phyloP scores from a whole-genome alignment of 495 filamentous ascomycete species.

The Choiromyces venosus region DNA sequence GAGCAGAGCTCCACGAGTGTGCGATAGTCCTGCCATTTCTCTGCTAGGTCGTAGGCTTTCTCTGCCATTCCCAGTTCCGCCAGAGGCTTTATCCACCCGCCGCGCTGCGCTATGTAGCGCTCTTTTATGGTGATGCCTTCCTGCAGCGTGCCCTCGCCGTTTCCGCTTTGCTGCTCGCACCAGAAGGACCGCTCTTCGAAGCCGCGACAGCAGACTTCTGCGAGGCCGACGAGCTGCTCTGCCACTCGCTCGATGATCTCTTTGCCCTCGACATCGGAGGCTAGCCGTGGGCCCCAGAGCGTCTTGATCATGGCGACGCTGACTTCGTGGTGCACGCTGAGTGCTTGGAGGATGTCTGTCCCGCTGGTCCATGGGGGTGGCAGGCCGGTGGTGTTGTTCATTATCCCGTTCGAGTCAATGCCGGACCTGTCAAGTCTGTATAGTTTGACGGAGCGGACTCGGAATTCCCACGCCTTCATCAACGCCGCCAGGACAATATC shows the following conservation, averaged over 20 bases:
- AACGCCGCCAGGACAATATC: conserved; percentile 69
- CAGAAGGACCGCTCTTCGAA: conserved; percentile 60
- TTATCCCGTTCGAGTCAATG: conserved; percentile 61
- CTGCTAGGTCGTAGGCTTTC: conserved; percentile 65
- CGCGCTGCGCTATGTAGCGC: conserved; percentile 52
- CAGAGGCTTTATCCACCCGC: conserved; percentile 56
- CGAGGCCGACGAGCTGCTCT: conserved; percentile 33
- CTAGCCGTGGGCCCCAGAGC: conserved; percentile 20
- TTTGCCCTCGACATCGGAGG: conserved; percentile 16
- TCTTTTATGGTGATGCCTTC: conserved; percentile 50
- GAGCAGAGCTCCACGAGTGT: conserved; percentile 58
- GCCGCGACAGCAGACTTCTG: conserved; percentile 52
- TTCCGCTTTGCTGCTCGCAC: conserved; percentile 47
- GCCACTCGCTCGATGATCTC: conserved; percentile 28
- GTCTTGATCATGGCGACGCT: conserved; percentile 20
- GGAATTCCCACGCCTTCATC: conserved; percentile 67
- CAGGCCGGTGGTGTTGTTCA: conserved; percentile 43
- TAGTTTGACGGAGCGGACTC: conserved; percentile 56
- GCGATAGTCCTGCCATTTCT: conserved; percentile 63
- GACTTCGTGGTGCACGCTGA: conserved; percentile 32
- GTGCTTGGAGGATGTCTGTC: conserved; percentile 28
- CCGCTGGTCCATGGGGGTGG: conserved; percentile 39
- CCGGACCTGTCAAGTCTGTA: conserved; percentile 60
- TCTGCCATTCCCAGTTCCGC: conserved; percentile 63
- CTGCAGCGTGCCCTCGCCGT: conserved; percentile 47